Evolutionary conservation across 495 filamentous ascomycete genomes (phyloP).

Genomic region (Astrocystis sublimbata): DNA sequence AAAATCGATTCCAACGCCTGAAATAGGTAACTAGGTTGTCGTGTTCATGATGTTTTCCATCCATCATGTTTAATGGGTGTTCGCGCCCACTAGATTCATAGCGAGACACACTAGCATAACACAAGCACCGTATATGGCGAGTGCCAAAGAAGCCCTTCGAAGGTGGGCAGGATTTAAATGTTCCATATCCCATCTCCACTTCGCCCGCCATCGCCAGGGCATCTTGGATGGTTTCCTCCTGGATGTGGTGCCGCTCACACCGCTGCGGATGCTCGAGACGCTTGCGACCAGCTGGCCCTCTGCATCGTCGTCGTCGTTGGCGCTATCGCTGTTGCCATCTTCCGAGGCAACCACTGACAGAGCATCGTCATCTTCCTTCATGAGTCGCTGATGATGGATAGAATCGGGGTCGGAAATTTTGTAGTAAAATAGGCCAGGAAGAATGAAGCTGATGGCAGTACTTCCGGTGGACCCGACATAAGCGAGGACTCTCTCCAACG

Average conservation of each 20-base stretch:
- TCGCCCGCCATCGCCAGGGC: slow-evolving; percentile 40
- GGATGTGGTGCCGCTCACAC: slow-evolving; percentile 31
- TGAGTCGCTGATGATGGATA: slow-evolving; percentile 74
- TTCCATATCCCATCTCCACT: slow-evolving; percentile 51
- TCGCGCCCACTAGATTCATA: slow-evolving; percentile 77
- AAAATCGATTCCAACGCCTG: slow-evolving; percentile 1
- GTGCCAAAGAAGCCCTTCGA: slow-evolving; percentile 67
- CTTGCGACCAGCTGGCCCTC: slow-evolving; percentile 51
- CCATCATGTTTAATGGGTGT: slow-evolving; percentile 44
- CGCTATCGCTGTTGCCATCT: slow-evolving; percentile 45
- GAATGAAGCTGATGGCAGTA: slow-evolving; percentile 93
- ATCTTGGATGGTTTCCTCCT: slow-evolving; percentile 24
- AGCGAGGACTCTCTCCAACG: slow-evolving; percentile 84
- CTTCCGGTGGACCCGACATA: slow-evolving; percentile 95
- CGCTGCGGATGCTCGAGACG: slow-evolving; percentile 47
- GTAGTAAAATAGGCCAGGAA: slow-evolving; percentile 96
- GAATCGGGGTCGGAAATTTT: slow-evolving; percentile 90
- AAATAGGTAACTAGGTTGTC: too few relatives aligned
- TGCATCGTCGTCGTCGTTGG: slow-evolving; percentile 24
- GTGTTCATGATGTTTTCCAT: background rate
- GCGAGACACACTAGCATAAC: slow-evolving; percentile 89
- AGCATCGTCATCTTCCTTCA: slow-evolving; percentile 85
- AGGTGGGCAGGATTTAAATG: slow-evolving; percentile 57
- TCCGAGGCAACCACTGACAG: slow-evolving; percentile 47
- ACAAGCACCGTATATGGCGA: slow-evolving; percentile 78